These are phyloP conservation scores for Umbelopsis vinacea DNA, from an alignment of 192 early-diverging fungal genomes.

Conservation along the genomic window DNA sequence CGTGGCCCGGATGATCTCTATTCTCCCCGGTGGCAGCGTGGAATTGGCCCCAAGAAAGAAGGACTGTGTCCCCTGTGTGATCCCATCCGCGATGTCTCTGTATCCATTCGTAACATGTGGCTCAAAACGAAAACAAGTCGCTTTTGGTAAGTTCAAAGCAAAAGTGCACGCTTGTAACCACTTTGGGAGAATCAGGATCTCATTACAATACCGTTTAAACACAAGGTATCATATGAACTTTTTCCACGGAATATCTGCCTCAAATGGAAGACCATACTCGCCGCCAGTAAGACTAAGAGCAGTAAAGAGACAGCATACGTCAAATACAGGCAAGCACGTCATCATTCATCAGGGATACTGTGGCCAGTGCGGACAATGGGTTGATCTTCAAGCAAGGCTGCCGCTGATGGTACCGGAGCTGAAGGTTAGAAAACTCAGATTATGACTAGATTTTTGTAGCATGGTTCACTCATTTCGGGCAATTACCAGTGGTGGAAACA, in stretches of 20 bases:
- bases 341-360: slow-evolving; percentile 17
- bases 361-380: slow-evolving; percentile 19
- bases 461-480: neutral
- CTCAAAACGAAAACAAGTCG: slow-evolving; percentile 19
- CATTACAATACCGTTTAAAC: neutral
- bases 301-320: neutral
- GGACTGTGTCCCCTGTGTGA: slow-evolving; percentile 12
- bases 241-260: slow-evolving; percentile 8
- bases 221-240: slow-evolving; percentile 23
- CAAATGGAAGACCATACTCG: slow-evolving; percentile 12
- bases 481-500: slow-evolving; percentile 14
- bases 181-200: neutral
- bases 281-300: neutral
- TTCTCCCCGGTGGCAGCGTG: slow-evolving; percentile 11
- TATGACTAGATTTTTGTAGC: too few species aligned
- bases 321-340: neutral
- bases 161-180: too few species aligned
- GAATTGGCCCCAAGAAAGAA: slow-evolving; percentile 6
- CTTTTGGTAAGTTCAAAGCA: slow-evolving; percentile 16
- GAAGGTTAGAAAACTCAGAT: neutral
- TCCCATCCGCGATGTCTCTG: neutral
- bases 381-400: slow-evolving; percentile 5
- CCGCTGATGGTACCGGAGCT: slow-evolving; percentile 1
- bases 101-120: neutral
- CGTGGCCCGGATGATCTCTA: slow-evolving; percentile 4